Conservation (phyloP, 2,329 filamentous ascomycete species). For the Colletotrichum australisinense region DNA sequence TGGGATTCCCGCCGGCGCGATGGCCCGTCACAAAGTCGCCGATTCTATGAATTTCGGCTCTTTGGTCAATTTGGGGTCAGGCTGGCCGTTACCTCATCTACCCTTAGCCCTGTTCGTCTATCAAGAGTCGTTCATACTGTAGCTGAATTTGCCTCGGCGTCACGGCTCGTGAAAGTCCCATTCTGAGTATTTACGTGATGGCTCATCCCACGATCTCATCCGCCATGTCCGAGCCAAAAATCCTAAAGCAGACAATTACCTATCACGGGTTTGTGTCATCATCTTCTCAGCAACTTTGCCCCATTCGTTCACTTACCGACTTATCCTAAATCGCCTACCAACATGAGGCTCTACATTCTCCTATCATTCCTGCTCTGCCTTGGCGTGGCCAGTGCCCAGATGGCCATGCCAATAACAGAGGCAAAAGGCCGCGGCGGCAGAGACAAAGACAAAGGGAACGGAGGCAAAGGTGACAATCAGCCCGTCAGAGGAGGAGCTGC, state of each 20-base stretch:
- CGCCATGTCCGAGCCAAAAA: not conserved
- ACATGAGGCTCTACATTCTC: slow-evolving; percentile 9
- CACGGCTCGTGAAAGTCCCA: slow-evolving; percentile 26
- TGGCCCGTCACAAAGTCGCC: not conserved
- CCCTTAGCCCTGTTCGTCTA: slow-evolving; percentile 15
- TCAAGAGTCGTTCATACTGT: not conserved
- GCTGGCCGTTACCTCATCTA: not conserved
- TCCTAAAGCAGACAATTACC: not conserved
- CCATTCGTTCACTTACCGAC: not conserved
- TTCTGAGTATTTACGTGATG: slow-evolving; percentile 24
- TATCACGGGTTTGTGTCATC: not conserved
- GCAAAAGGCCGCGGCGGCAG: not conserved
- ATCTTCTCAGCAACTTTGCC: not conserved
- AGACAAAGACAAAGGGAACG: not conserved
- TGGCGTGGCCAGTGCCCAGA: slow-evolving; percentile 1
- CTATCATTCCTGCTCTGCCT: slow-evolving; percentile 20
- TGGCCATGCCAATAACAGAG: slow-evolving; percentile 3
- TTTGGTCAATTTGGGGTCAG: slow-evolving; percentile 4
- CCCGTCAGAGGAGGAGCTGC: slow-evolving; percentile 7
- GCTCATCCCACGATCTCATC: not conserved
- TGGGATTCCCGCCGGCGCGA: not conserved
- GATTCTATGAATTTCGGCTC: not conserved
- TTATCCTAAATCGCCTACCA: not conserved
- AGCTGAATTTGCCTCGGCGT: slow-evolving; percentile 21
- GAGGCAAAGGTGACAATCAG: slow-evolving; percentile 5